Evolutionary conservation across 129 eudicot genomes (phyloP), one percentile per base, ranked within the genome.

Genomic region (Flaveria ramosissima): DNA sequence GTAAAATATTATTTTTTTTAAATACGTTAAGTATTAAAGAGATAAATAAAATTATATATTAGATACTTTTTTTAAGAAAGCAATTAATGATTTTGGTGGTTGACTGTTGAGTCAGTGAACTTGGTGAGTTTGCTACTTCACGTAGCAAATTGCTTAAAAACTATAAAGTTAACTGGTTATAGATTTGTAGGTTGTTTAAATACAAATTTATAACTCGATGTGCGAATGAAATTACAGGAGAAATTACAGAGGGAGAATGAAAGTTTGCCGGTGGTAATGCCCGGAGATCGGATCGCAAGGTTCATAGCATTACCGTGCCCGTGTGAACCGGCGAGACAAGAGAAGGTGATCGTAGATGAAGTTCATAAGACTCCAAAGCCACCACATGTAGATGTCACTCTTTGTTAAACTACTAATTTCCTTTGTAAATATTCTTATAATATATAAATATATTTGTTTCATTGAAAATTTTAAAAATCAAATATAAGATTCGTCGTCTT

Each of bases 281-380:
- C 98, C 0, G 98, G 98, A 45, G 97, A 94, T 70, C 81, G 86
- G 14, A 78, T 91, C 13, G 89, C 97, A 0, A 87, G 70, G 77
- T 94, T 94, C 79, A 94, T 94, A 74, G 98, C 98, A 21, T 32
- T 94, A 83, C 98, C 98, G 62, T 94, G 97, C 60, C 97, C 97
- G 5, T 85, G 94, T 64, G 83, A 88, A 72, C 97, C 95, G 36
- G 65, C 86, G 56, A 82, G 82, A 12, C 57, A 68, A 13, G 85
- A 78, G 62, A 70, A 60, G 30, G 57, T 77, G 16, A 26, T 62
- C 9, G 79, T 77, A 8, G 80, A 84, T 52, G 17, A 76, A 73
- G 76, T 83, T 72, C 80, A 73, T 46, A 80, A 67, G 42, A 84
- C 83, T 57, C 88, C 91, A 8, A 87, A 87, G 68, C 90, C 92